These are phyloP conservation scores for Spinellus fusiger DNA, from an alignment of 192 early-diverging fungal species.

Conservation along the genomic window DNA sequence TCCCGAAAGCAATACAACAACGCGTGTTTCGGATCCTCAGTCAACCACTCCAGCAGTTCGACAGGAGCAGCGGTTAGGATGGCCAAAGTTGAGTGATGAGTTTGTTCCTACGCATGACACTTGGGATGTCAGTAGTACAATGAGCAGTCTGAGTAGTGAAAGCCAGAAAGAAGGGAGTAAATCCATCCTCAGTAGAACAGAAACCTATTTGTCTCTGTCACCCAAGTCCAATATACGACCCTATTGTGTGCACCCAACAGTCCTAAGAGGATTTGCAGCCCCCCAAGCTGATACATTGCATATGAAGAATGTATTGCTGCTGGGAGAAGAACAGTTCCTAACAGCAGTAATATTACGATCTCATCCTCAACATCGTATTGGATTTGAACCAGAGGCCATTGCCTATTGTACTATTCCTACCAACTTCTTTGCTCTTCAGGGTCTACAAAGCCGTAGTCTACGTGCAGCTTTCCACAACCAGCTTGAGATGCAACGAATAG, in stretches of 20 bases:
- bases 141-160: not conserved
- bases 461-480: slow-evolving; percentile 29
- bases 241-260: slow-evolving; percentile 34
- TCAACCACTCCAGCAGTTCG: not conserved
- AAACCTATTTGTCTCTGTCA: slow-evolving; percentile 13
- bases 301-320: slow-evolving; percentile 29
- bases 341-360: slow-evolving; percentile 28
- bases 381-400: slow-evolving; percentile 35
- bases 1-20: not conserved
- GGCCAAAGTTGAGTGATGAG: slow-evolving; percentile 17
- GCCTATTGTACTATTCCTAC: slow-evolving; percentile 29
- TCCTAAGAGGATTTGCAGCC: slow-evolving; percentile 23
- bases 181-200: not conserved
- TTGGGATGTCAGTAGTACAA: not conserved
- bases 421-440: slow-evolving; percentile 27
- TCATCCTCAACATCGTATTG: slow-evolving; percentile 26
- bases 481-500: slow-evolving; percentile 24
- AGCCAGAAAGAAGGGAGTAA: not conserved
- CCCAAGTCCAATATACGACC: slow-evolving; percentile 11
- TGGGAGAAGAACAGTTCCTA: slow-evolving; percentile 35
- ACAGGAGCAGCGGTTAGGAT: not conserved
- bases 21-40: not conserved
- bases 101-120: not conserved
- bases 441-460: slow-evolving; percentile 19
- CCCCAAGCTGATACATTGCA: slow-evolving; percentile 28